Percentiles rank a stretch among this genome's conserved stretches.
Conservation (phyloP, 2,329 filamentous ascomycete genomes). For the Nemania sp. region DNA sequence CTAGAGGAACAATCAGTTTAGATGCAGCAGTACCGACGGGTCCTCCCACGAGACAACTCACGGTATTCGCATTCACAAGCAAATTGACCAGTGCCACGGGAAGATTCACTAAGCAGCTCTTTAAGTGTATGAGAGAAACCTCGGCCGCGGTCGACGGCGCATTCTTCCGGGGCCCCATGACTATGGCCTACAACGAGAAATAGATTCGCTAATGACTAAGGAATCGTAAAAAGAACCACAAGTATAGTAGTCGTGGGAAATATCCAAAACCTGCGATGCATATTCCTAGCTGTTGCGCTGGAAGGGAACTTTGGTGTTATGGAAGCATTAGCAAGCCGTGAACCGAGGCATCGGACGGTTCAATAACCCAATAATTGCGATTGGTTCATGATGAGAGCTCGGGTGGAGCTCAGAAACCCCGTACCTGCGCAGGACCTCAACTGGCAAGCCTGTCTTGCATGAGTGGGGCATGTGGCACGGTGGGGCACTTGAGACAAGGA, state of each 20-base stretch:
- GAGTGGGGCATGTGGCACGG: too few species aligned
- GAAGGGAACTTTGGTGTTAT: background rate
- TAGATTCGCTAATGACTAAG: background rate
- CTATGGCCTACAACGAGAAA: slow-evolving; percentile 10
- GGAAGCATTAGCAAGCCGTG: background rate
- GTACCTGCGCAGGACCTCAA: too few species aligned
- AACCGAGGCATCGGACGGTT: slow-evolving; percentile 33
- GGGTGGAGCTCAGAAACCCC: too few species aligned
- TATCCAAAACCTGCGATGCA: slow-evolving; percentile 1
- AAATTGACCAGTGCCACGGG: slow-evolving; percentile 81
- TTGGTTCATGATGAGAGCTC: too few species aligned
- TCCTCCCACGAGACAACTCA: slow-evolving; percentile 49
- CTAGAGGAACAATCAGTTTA: slow-evolving; percentile 53
- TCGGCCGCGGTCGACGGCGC: slow-evolving; percentile 73
- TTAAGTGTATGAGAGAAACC: slow-evolving; percentile 81
- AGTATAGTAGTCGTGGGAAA: too few species aligned
- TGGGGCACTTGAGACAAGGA: background rate
- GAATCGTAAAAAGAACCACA: background rate
- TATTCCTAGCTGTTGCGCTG: background rate
- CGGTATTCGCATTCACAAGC: slow-evolving; percentile 86
- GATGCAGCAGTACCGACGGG: background rate
- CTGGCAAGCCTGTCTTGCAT: too few species aligned
- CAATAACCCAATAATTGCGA: too few species aligned
- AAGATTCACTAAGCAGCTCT: slow-evolving; percentile 94
- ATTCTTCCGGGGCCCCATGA: slow-evolving; percentile 50